Conservation (phyloP, 495 filamentous ascomycete genomes). For the Penicillium coffeae region DNA sequence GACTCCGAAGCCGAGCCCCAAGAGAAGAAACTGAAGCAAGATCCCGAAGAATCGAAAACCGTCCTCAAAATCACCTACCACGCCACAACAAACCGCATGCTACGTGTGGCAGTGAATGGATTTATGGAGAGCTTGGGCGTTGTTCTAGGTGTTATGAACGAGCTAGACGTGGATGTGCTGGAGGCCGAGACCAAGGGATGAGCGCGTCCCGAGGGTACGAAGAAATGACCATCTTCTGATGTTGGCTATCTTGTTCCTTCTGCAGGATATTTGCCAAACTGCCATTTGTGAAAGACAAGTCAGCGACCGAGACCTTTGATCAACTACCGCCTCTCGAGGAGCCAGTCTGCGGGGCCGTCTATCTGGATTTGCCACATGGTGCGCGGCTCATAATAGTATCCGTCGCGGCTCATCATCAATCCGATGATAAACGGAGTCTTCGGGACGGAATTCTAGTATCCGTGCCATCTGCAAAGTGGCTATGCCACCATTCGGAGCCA, state of each 20-base stretch:
- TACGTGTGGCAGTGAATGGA: constrained; percentile 95
- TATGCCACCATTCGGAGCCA: not conserved
- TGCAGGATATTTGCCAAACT: not conserved
- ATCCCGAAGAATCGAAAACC: constrained; percentile 42
- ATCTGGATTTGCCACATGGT: not conserved
- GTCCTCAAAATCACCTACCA: constrained; percentile 73
- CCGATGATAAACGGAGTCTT: too few relatives aligned
- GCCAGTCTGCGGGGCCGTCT: not conserved
- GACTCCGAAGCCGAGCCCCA: constrained; percentile 20
- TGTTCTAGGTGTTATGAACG: constrained; percentile 79
- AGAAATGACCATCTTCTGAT: not conserved
- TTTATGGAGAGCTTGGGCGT: constrained; percentile 89
- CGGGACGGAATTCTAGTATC: too few relatives aligned
- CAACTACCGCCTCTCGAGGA: too few relatives aligned
- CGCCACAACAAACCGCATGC: constrained; percentile 92
- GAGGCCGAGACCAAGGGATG: constrained; percentile 28
- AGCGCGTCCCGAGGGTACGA: not conserved
- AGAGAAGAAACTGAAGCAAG: constrained; percentile 25
- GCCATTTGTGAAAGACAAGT: not conserved
- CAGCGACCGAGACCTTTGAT: not conserved
- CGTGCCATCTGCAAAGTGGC: not conserved
- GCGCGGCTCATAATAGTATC: too few relatives aligned
- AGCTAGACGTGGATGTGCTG: constrained; percentile 84
- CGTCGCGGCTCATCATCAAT: too few relatives aligned
- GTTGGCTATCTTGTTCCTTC: not conserved